Evolutionary conservation across 164 flowering plant genomes (phyloP), one percentile per base, ranked within the genome.

Genomic region (Echeveria elegans): DNA sequence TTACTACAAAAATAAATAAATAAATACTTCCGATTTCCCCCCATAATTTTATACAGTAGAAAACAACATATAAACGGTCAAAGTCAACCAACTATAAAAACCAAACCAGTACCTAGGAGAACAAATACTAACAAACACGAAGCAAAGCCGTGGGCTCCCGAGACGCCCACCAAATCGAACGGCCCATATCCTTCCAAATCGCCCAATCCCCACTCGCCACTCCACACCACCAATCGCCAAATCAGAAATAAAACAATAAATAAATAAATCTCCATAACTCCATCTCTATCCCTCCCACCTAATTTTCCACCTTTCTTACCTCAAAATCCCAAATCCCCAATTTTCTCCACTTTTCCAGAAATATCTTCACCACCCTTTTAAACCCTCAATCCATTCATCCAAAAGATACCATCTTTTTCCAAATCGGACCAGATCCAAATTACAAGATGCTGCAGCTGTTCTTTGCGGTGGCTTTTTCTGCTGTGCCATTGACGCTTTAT

Each of bases 401-500:
- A 12, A 9, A 26, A 18, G 21, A 19, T 41, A 2, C 18, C 32
- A 14, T 26, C 31, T 56, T 56, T 29, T 19, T 15, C 30, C 0
- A 11, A 43, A 53, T 45, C 23, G 18, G 26, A 12, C 15, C 34
- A 36, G 7, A 34, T 34, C 37, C 37, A 34, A 3, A n/a, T n/a
- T n/a, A n/a, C 37, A 50, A 65, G 67, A 85, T 88, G 94, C 68
- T 89, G 81, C 89, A 87, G 74, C 47, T 89, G 68, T 78, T 86
- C 67, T 79, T 86, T 50, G 85, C 88, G 1, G 78, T 85, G 29
- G 89, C 89, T 32, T 88, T 88, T 81, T 86, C 94, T n/a, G 90
- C 86, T 5, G 84, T 74, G 14, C 89, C 89, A 6, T 59, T 88
- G 50, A 89, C 88, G 4, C 81, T 92, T 1, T 92, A 86, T 72